Conservation (phyloP, 2,329 filamentous ascomycete genomes). For the Passalora sequoiae region DNA sequence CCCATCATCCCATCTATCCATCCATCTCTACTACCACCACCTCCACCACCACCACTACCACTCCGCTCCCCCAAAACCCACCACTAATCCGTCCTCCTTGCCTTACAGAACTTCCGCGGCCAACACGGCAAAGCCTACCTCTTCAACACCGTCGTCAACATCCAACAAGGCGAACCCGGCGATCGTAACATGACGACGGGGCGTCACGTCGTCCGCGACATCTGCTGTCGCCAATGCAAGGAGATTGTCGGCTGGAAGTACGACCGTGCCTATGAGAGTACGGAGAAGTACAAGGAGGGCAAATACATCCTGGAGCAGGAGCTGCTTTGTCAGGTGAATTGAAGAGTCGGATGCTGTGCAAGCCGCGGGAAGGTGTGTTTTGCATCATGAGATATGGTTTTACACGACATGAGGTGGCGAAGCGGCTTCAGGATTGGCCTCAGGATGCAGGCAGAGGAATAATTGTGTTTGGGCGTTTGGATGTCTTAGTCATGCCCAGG, state of each 20-base stretch:
- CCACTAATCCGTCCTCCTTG: slow-evolving; percentile 3
- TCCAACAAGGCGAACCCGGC: slow-evolving; percentile 73
- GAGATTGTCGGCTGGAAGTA: slow-evolving; percentile 98
- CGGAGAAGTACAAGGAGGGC: slow-evolving; percentile 97
- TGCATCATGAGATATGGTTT: slow-evolving; percentile 7
- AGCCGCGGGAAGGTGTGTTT: too few relatives aligned
- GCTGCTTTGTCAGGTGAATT: slow-evolving; percentile 70
- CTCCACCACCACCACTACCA: slow-evolving; percentile 5
- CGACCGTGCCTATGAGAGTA: slow-evolving; percentile 87
- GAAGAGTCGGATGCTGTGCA: too few relatives aligned
- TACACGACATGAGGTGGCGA: too few relatives aligned
- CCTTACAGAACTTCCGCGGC: slow-evolving; percentile 81
- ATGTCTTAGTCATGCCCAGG: too few relatives aligned
- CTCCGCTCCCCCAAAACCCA: slow-evolving; percentile 1
- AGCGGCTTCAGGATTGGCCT: background rate
- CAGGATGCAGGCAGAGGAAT: too few relatives aligned
- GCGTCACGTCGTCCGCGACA: slow-evolving; percentile 88
- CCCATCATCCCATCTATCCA: too few relatives aligned
- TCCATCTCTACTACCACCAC: background rate
- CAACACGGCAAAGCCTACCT: slow-evolving; percentile 98
- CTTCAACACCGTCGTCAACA: slow-evolving; percentile 90
- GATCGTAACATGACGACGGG: slow-evolving; percentile 99
- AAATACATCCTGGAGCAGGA: slow-evolving; percentile 96
- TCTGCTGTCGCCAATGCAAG: slow-evolving; percentile 83
- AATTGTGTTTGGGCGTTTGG: too few relatives aligned